Evolutionary conservation across 495 filamentous ascomycete genomes (phyloP), one percentile per base, ranked within the genome.

Genomic region (Terfezia boudieri): DNA sequence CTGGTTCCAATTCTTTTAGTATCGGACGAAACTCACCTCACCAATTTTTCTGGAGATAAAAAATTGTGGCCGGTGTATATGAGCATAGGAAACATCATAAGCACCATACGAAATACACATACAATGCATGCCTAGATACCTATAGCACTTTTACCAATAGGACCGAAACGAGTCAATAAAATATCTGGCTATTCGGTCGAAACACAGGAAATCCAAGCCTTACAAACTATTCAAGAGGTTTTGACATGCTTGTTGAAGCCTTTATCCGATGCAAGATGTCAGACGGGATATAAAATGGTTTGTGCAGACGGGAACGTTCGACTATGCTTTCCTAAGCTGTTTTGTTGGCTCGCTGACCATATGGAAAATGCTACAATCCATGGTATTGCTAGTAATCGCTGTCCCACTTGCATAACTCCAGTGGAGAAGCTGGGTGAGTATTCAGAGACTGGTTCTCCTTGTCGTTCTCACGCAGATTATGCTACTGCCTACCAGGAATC

Each of bases 51-150:
- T 0, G 41, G 53, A 1, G 22, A 57, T n/a, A 60, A 54, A 23
- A 57, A 61, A 26, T 50, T 46, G 2, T 63, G 53, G 56, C 52
- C 51, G 1, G 23, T 61, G 17, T 57, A 63, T 49, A 43, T 63
- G 6, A 59, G 37, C 1, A 54, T 59, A 9, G 50, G 59, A 23
- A 63, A 63, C 49, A 55, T 57, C 12, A n/a, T 12, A 10, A 52
- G 56, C 0, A 26, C 35, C 1, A 6, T 56, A 16, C 53, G 38
- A 11, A 59, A 54, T 14, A 59, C 37, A 32, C 50, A 36, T 8
- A 36, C 32, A 7, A 10, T 12, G n/a, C 48, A 55, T 22, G 49
- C 51, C 1, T 9, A 43, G 5, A 10, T 63, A 2, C 43, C 55
- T 1, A 46, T 61, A n/a, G 51, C 36, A 9, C 36, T 59, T 1